Evolutionary conservation across 2,329 filamentous ascomycete genomes (phyloP), one percentile per base, ranked within the genome.

Genomic region (Aspergillus neoniger): DNA sequence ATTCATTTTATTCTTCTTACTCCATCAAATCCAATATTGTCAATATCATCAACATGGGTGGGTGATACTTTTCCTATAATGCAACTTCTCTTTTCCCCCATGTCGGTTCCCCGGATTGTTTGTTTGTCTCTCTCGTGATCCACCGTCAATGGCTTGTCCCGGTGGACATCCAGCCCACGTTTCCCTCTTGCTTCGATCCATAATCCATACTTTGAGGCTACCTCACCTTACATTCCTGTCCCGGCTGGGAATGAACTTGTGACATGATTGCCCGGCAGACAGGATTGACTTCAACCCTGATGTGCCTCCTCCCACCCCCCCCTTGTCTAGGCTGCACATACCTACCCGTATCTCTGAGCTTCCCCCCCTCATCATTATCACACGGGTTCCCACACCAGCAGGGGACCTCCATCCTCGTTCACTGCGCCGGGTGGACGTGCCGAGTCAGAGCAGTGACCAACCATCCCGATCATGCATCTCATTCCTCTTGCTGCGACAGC

Each of bases 31-130:
- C 41, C 38, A 52, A 44, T 17, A 64, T 43, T 39, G 60, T 57
- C 50, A 68, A 39, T n/a, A 64, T 43, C 39, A 62, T 60, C 55
- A 68, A 64, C 55, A 68, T 68, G 66, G 66, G 66, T 68, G 63
- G 52, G 65, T 67, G 60, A 55, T 48, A 49, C 38, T 54, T 59
- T 62, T 53, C 60, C 43, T 30, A 59, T 56, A 48, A 43, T 19
- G 38, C 30, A 57, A 14, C 57, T 59, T 59, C 64, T 74, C 69
- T 25, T 25, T 21, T 36, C 21, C 55, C 21, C 21, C 49, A 44
- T 56, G 23, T 17, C 15, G 30, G 19, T 30, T 15, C 28, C 36
- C 50, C 41, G 38, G 51, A 38, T 54, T 47, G 43, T 61, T 54
- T 47, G 43, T 61, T 54, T 44, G 53, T 53, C 61, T 50, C 47